Evolutionary conservation across 2,329 filamentous ascomycete species (phyloP).

Genomic region (Thelonectria olida): DNA sequence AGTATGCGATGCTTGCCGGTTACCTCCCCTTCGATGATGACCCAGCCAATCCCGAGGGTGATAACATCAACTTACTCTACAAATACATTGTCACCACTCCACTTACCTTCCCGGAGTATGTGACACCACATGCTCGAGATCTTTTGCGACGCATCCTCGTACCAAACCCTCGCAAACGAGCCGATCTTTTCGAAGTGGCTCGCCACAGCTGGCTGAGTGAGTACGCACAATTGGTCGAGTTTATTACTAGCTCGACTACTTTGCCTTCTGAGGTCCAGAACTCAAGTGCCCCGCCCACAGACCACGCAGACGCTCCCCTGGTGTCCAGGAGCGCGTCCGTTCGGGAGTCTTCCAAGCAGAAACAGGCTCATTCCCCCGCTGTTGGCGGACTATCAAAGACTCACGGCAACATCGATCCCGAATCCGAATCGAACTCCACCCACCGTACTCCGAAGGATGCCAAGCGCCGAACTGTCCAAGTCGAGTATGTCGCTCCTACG

Average conservation of each 20-base stretch:
- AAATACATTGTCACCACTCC: conserved; percentile 99
- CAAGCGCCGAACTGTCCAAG: conserved; percentile 93
- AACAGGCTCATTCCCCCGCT: conserved; percentile 56
- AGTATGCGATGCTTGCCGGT: conserved; percentile 99
- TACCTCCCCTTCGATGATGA: conserved; percentile 99
- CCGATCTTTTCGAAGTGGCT: conserved; percentile 96
- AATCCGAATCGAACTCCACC: conserved; percentile 58
- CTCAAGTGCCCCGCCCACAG: conserved; percentile 71
- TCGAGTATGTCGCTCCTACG: conserved; percentile 94
- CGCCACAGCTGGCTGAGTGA: conserved; percentile 98
- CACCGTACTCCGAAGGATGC: conserved; percentile 79
- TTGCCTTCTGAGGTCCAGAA: conserved; percentile 86
- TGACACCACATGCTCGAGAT: conserved; percentile 94
- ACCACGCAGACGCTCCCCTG: conserved; percentile 64
- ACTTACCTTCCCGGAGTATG: conserved; percentile 97
- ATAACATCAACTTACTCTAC: conserved; percentile 98
- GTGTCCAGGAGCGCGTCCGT: conserved; percentile 92
- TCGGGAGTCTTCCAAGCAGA: conserved; percentile 81
- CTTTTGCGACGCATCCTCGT: conserved; percentile 92
- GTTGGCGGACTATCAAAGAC: conserved; percentile 76
- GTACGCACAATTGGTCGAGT: conserved; percentile 94
- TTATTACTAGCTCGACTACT: conserved; percentile 96
- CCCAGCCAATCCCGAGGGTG: conserved; percentile 95
- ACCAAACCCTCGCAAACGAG: conserved; percentile 91
- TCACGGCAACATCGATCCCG: conserved; percentile 76